Base-by-base conservation (phyloP, 306 rosid genomes). In the Betula pendula region DNA sequence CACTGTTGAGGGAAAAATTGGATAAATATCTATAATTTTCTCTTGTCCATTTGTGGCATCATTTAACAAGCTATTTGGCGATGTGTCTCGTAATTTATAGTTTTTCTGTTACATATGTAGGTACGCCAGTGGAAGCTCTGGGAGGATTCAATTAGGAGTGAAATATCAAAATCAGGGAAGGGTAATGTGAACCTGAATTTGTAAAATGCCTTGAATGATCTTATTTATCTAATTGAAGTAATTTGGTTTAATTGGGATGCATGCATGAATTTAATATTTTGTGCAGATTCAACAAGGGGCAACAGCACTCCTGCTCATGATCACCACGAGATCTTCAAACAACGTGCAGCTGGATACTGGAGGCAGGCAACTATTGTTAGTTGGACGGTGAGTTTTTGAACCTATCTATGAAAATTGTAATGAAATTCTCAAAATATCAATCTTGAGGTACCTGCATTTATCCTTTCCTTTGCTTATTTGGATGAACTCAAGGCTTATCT, bases 101-200 rank as follows among this genome's bases (percentile, higher is more conserved):
- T 80, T 80, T 66, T 8, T 25, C 71, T 80, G 82, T 19, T 43
- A 40, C 17, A 48, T 29, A 8, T 73, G 81, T 75, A 92, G 98
- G 82, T 94, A 38, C 84, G 81, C 17, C 82, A 84, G 19, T 94
- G 98, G 98, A 92, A 89, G 75, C 35, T 0, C 10, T 94, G 97
- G 98, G 98, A 94, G 80, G 71, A 84, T 53, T 7, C 77, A 1
- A 68, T 83, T 81, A 74, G 29, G 84, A 8, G 11, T 0, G 68
- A 29, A 17, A 53, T 5, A 5, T 16, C 3, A 70, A 3, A 10
- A n/a, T 24, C 85, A 38, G 38, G 9, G 1, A 27, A 51, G 24
- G 63, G 84, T 88, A 83, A 80, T 70, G 59, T 77, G 40, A 80
- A 85, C 51, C 50, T 50, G 53, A 65, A 80, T 78, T 58, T 66